A percentile compares a stretch with the other conserved stretches of the same genome.
Evolutionary conservation across 495 filamentous ascomycete genomes (phyloP).

Genomic region (Aspergillus carlsbadensis): DNA sequence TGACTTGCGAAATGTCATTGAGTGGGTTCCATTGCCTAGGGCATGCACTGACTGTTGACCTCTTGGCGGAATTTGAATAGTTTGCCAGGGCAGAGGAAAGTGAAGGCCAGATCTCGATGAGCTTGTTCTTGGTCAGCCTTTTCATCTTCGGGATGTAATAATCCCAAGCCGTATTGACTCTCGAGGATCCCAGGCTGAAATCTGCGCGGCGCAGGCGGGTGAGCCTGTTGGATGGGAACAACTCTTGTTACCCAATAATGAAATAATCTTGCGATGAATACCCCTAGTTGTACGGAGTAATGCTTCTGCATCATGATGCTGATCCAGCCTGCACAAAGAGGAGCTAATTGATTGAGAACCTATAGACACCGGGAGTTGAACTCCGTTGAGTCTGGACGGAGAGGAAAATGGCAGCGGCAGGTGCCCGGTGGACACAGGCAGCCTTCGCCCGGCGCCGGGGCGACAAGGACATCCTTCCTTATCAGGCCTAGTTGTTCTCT

Average conservation of each 20-base stretch:
- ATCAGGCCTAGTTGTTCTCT: constrained; percentile 3
- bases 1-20: not conserved
- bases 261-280: not conserved
- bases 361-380: not conserved
- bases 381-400: too few species aligned
- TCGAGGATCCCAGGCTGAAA: not conserved
- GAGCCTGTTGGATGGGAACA: not conserved
- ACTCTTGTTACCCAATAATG: not conserved
- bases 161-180: not conserved
- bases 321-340: not conserved
- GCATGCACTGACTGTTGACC: not conserved
- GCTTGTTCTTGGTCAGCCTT: too few species aligned
- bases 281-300: too few species aligned
- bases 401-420: too few species aligned
- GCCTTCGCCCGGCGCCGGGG: not conserved
- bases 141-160: not conserved
- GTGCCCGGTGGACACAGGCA: too few species aligned
- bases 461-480: not conserved
- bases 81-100: too few species aligned
- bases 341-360: not conserved
- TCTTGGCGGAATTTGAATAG: not conserved
- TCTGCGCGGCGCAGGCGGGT: not conserved
- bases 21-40: not conserved
- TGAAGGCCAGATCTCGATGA: not conserved
- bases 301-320: not conserved